Percentiles rank a stretch among this genome's conserved stretches.
Evolutionary conservation across 768 basidiomycete species (phyloP).

Genomic region (Hortiboletus campestris): DNA sequence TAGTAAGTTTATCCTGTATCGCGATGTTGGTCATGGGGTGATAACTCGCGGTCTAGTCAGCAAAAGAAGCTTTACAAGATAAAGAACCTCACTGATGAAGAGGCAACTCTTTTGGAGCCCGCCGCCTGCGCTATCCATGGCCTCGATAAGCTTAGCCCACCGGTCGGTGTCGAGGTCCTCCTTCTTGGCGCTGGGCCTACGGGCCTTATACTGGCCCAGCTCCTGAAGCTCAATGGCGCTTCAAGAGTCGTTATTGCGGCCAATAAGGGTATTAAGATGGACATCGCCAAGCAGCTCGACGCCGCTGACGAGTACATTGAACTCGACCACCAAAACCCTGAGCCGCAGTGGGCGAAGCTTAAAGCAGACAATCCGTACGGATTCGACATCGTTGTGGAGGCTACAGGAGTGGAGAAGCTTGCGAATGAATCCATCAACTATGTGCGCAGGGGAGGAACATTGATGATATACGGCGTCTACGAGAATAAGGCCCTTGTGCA

Average conservation of each 20-base stretch:
- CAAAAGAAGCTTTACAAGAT: constrained; percentile 85
- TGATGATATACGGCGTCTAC: constrained; percentile 91
- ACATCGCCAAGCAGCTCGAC: constrained; percentile 75
- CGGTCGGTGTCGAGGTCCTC: constrained; percentile 82
- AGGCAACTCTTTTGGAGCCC: constrained; percentile 85
- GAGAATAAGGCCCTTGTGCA: constrained; percentile 80
- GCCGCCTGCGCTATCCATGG: constrained; percentile 92
- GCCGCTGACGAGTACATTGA: constrained; percentile 86
- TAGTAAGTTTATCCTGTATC: constrained; percentile 50
- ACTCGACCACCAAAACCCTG: constrained; percentile 72
- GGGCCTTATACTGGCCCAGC: constrained; percentile 85
- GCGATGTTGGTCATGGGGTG: not conserved
- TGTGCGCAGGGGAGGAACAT: constrained; percentile 78
- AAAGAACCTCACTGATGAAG: constrained; percentile 82
- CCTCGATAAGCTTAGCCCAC: constrained; percentile 80
- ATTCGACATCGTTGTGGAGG: constrained; percentile 83
- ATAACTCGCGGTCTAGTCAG: constrained; percentile 36
- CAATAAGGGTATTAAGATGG: constrained; percentile 89
- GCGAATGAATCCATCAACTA: constrained; percentile 90
- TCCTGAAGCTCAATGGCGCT: constrained; percentile 86
- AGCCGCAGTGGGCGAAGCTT: constrained; percentile 75
- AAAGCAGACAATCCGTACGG: constrained; percentile 83
- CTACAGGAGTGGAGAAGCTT: constrained; percentile 80
- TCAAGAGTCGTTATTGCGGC: constrained; percentile 78
- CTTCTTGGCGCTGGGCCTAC: constrained; percentile 91